Evolutionary conservation across 2,329 filamentous ascomycete species (phyloP).

Genomic region (Ophiostoma ulmi): DNA sequence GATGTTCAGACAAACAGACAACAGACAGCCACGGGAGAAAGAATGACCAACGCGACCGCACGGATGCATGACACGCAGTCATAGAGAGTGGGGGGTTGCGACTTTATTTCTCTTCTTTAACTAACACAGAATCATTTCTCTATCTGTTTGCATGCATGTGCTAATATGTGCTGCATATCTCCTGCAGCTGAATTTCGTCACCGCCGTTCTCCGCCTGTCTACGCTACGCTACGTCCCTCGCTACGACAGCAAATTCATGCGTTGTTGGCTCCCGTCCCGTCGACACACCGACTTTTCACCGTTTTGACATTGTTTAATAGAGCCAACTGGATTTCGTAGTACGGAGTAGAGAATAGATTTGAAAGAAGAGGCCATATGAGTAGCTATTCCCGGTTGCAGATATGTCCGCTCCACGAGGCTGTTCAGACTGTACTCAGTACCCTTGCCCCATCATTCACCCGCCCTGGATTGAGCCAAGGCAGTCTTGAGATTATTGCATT

Average conservation of each 20-base stretch:
- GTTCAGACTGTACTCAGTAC: neutral
- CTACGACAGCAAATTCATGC: neutral
- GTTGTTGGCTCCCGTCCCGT: neutral
- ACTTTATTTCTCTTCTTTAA: neutral
- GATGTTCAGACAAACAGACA: neutral
- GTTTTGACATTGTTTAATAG: neutral
- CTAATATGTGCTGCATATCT: neutral
- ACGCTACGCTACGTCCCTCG: neutral
- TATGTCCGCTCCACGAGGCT: neutral
- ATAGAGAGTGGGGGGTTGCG: neutral
- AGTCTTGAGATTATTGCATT: neutral
- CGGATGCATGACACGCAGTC: neutral
- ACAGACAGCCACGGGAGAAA: neutral
- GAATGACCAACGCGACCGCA: too few relatives aligned
- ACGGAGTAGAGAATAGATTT: neutral
- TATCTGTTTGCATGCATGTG: neutral
- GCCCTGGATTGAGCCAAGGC: neutral
- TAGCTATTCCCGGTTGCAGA: neutral
- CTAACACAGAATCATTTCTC: neutral
- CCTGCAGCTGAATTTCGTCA: constrained; percentile 4
- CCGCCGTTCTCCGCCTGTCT: constrained; percentile 11
- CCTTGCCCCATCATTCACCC: neutral
- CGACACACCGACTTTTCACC: constrained; percentile 2
- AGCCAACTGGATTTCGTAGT: too few relatives aligned
- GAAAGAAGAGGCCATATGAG: neutral